These are phyloP conservation scores for Cardamine chenopodiifolia DNA, from an alignment of 345 rosid genomes.

Conservation along the genomic window DNA sequence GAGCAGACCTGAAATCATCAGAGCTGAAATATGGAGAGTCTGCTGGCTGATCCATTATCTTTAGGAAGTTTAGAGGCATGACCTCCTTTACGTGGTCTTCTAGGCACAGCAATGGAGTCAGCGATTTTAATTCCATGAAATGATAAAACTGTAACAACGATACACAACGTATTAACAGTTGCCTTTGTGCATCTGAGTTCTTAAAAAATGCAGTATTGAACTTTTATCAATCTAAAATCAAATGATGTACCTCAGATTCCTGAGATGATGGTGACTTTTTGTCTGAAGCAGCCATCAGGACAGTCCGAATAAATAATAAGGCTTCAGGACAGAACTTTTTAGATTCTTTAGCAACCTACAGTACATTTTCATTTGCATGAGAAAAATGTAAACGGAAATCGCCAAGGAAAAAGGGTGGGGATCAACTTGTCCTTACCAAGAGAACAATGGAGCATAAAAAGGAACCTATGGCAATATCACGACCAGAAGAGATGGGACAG, in stretches of 20 bases:
- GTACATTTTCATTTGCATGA: not conserved
- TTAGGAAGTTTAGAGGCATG: slow-evolving; percentile 64
- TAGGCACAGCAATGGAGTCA: slow-evolving; percentile 57
- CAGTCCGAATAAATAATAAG: slow-evolving; percentile 61
- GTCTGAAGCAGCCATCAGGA: slow-evolving; percentile 64
- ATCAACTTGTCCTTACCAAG: slow-evolving; percentile 50
- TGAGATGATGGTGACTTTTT: slow-evolving; percentile 47
- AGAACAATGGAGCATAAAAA: slow-evolving; percentile 86
- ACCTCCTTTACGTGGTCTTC: slow-evolving; percentile 50
- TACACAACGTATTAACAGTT: slow-evolving; percentile 24
- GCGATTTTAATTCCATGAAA: slow-evolving; percentile 63
- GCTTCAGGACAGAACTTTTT: slow-evolving; percentile 89
- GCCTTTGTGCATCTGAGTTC: slow-evolving; percentile 5
- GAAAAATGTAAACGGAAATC: not conserved
- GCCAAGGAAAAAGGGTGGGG: slow-evolving; percentile 5
- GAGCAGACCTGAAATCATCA: slow-evolving; percentile 71
- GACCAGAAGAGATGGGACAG: slow-evolving; percentile 74
- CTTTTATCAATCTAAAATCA: not conserved
- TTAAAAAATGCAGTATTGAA: not conserved
- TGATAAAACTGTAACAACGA: slow-evolving; percentile 60
- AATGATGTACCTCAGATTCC: slow-evolving; percentile 63
- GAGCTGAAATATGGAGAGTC: slow-evolving; percentile 69
- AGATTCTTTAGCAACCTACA: slow-evolving; percentile 72
- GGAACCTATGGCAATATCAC: slow-evolving; percentile 84
- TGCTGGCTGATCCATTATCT: slow-evolving; percentile 64